phyloP scores from a whole-genome alignment of 108 stramenopile genomes.

The Skeletonema marinoi region DNA sequence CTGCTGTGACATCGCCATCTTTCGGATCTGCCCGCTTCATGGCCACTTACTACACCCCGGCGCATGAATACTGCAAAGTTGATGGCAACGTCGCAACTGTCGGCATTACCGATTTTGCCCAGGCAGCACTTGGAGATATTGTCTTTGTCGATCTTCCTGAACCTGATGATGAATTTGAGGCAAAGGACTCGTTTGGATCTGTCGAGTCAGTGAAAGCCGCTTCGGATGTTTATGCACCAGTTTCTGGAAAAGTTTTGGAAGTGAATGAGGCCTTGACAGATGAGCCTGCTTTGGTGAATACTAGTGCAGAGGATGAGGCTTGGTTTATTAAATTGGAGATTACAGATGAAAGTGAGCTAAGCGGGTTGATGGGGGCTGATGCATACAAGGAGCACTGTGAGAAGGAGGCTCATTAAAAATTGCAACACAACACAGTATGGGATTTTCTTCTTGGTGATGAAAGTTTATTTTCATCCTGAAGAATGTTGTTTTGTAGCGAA shows the following conservation, averaged over 20 bases:
- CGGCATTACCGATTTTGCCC: conserved; percentile 97
- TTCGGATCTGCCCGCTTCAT: background rate
- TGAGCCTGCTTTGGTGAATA: conserved; percentile 88
- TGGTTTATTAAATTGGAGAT: conserved; percentile 96
- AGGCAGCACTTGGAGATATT: conserved; percentile 95
- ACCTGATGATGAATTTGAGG: conserved; percentile 89
- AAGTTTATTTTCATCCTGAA: too few species aligned
- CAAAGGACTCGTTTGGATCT: conserved; percentile 90
- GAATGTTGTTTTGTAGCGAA: too few species aligned
- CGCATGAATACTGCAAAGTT: conserved; percentile 94
- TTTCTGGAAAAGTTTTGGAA: conserved; percentile 83
- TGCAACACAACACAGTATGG: background rate
- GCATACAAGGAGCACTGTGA: conserved; percentile 56
- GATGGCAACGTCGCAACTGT: conserved; percentile 91
- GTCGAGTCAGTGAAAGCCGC: conserved; percentile 99
- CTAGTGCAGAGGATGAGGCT: conserved; percentile 75
- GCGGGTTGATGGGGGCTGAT: conserved; percentile 70
- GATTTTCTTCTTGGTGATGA: background rate
- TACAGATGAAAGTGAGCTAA: conserved; percentile 61
- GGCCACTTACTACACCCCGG: conserved; percentile 27
- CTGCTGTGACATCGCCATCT: background rate
- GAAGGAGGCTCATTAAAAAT: conserved; percentile 41
- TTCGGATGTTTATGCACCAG: conserved; percentile 94
- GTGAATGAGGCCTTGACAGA: conserved; percentile 77
- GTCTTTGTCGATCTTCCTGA: conserved; percentile 98